Evolutionary conservation across 495 filamentous ascomycete species (phyloP).

Genomic region (Penicillium diatomitis): DNA sequence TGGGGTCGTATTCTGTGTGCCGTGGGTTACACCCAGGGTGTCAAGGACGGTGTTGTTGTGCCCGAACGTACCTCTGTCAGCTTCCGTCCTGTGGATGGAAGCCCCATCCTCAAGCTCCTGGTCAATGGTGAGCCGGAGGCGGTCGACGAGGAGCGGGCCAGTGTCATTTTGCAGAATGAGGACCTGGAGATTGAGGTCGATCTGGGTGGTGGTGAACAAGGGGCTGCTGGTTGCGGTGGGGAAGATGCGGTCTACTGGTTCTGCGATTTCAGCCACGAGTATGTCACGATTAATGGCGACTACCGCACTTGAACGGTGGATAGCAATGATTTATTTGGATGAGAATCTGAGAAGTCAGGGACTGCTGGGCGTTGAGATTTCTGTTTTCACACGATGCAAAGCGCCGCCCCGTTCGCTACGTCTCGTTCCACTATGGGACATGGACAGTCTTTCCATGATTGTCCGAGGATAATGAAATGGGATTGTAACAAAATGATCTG

Average conservation of each 20-base stretch:
- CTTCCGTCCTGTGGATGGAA: constrained; percentile 81
- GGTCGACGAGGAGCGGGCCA: constrained; percentile 84
- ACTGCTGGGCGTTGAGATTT: too few species aligned
- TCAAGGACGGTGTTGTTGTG: constrained; percentile 53
- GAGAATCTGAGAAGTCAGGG: too few species aligned
- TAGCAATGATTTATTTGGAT: too few species aligned
- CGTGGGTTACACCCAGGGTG: constrained; percentile 74
- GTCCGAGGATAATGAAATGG: too few species aligned
- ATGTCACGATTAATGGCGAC: constrained; percentile 88
- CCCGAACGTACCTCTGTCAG: constrained; percentile 85
- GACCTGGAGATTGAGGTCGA: constrained; percentile 74
- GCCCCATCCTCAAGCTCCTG: constrained; percentile 68
- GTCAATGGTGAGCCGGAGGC: constrained; percentile 85
- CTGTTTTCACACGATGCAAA: too few species aligned
- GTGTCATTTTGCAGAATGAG: constrained; percentile 77
- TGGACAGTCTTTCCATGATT: too few species aligned
- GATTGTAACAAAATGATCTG: too few species aligned
- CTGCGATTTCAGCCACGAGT: constrained; percentile 97
- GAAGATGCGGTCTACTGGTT: constrained; percentile 86
- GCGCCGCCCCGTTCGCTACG: too few species aligned
- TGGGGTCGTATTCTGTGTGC: constrained; percentile 97
- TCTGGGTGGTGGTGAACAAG: constrained; percentile 43
- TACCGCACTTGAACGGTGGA: constrained; percentile 57
- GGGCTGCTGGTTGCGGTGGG: constrained; percentile 36
- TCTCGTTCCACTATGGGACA: too few species aligned